Evolutionary conservation across 169 alveolate species (phyloP), one percentile per base, ranked within the genome.

Genomic region (Neospora caninum): DNA sequence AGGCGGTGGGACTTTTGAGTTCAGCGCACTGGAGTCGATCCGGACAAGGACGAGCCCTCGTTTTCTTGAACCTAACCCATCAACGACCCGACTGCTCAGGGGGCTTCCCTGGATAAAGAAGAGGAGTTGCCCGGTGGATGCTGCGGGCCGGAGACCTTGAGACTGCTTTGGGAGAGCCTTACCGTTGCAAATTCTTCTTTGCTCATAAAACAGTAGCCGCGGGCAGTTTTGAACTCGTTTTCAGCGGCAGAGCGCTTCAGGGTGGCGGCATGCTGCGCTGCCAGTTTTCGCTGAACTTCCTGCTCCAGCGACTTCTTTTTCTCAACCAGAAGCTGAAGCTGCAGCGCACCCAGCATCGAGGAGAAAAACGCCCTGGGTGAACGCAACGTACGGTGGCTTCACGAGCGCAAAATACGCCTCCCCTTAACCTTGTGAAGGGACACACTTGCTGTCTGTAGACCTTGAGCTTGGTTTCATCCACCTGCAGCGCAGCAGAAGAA

Each of bases 151-250:
- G 58, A 49, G 58, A 13, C 13, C 58, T 49, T 49, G 22, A 49
- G 58, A 49, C 13, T 49, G 58, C 58, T 27, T 7, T 27, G 73
- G n/a, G 31, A 64, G 20, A 7, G 20, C 31, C 86, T 78, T 82
- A 82, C 89, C 34, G n/a, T 42, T 20, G 53, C 67, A 25, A 82
- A 82, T 16, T 82, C 89, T 13, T 82, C 43, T 43, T 36, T 82
- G 89, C 67, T 82, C 89, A 82, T 82, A 36, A 82, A 82, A 39
- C 31, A 13, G 67, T 82, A 82, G n/a, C 89, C 89, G 6, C 89
- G 64, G 34, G 29, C 38, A 31, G 9, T 41, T 41, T 29, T 22
- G 64, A 82, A 82, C 36, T 82, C 89, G 64, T 82, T 82, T 42
- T 82, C 89, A 27, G 64, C 89, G 16, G 64, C 89, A 22, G 89